These are phyloP conservation scores for Cicer arietinum DNA, from an alignment of 306 rosid genomes.

Conservation along the genomic window DNA sequence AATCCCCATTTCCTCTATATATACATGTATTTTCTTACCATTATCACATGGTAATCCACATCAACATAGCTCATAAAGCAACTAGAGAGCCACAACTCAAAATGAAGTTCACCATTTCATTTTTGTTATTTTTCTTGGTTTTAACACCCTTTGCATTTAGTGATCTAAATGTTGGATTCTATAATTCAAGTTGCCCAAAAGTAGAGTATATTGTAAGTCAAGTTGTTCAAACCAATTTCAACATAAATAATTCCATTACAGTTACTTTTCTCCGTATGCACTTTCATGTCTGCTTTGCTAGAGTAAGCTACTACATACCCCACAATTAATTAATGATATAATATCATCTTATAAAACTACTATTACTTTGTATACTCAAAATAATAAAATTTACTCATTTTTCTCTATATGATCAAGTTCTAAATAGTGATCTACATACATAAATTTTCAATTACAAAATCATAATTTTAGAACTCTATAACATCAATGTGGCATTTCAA, in stretches of 20 bases:
- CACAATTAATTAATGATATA: background rate
- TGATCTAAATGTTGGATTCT: slow-evolving; percentile 56
- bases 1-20: slow-evolving; percentile 5
- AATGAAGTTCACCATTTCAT: slow-evolving; percentile 32
- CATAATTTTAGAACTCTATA: no score
- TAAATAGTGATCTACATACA: no score
- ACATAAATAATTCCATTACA: slow-evolving; percentile 42
- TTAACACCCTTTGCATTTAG: slow-evolving; percentile 45
- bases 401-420: background rate
- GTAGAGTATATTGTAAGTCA: slow-evolving; percentile 51
- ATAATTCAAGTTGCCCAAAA: slow-evolving; percentile 46
- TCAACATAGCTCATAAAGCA: background rate
- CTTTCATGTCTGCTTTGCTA: slow-evolving; percentile 61
- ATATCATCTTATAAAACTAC: no score
- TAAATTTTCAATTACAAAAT: no score
- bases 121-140: background rate
- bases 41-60: background rate
- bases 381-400: no score
- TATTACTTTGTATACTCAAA: no score
- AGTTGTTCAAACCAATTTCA: slow-evolving; percentile 50
- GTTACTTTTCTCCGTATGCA: slow-evolving; percentile 29
- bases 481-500: background rate
- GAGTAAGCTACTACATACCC: slow-evolving; percentile 37
- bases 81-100: background rate
- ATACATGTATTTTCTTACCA: background rate